phyloP scores from a whole-genome alignment of 2,329 filamentous ascomycete genomes.

The Amylocarpus encephaloides region DNA sequence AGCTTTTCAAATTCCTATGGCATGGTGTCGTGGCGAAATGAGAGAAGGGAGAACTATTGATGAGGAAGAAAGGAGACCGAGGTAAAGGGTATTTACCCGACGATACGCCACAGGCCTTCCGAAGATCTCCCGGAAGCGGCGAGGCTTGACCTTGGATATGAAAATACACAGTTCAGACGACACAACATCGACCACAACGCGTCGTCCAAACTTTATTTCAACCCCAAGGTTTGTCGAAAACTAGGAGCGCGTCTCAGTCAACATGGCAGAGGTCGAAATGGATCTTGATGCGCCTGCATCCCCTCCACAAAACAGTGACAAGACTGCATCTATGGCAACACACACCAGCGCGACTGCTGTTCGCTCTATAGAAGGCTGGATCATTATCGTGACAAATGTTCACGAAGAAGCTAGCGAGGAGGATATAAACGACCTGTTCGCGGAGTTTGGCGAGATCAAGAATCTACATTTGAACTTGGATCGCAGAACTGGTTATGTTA shows the following conservation, averaged over 20 bases:
- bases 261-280: constrained; percentile 42
- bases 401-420: constrained; percentile 85
- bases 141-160: no score
- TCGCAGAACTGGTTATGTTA: constrained; percentile 76
- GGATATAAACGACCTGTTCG: constrained; percentile 73
- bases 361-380: constrained; percentile 85
- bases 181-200: no score
- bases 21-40: no score
- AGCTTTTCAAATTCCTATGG: no score
- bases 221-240: no score
- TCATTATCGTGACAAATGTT: constrained; percentile 78
- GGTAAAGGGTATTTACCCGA: no score
- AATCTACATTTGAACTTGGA: constrained; percentile 81
- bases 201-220: no score
- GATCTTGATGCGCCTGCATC: constrained; percentile 35
- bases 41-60: no score
- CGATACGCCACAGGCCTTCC: no score
- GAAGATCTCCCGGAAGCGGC: no score
- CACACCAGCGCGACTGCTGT: constrained; percentile 70
- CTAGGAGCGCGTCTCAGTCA: constrained; percentile 4
- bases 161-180: no score
- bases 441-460: constrained; percentile 80
- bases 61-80: no score
- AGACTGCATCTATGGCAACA: constrained; percentile 63
- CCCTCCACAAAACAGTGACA: constrained; percentile 46